Evolutionary conservation across 352 stramenopile species (phyloP), one percentile per base, ranked within the genome.

Genomic region (Pilasporangium apinafurcum): DNA sequence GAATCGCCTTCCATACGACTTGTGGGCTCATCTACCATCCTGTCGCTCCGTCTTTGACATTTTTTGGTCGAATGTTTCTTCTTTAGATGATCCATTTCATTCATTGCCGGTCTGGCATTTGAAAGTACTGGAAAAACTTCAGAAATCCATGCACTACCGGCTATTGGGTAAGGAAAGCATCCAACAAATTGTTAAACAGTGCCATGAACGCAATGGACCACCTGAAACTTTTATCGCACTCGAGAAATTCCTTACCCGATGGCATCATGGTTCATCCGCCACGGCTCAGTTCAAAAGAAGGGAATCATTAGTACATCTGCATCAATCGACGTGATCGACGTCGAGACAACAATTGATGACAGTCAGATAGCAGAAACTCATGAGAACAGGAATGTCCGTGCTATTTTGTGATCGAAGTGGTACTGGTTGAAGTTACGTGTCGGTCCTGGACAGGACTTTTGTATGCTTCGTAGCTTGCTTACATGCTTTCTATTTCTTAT

Each of bases 131-230:
- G 56, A 39, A 18, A 56, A 59, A 16, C 53, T 79, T 8, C 69
- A 86, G 40, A 53, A 59, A 8, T 38, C 51, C 14, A 51, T 86
- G 41, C 64, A 79, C 41, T 64, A 75, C 41, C 69, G 69, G 4
- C 41, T 86, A 4, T 32, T 83, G 28, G 57, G 59, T 36, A 86
- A 80, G 32, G 67, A 83, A 17, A 83, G 67, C 44, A 40, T 86
- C 5, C 70, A 82, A 43, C 56, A 56, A 12, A 39, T 83, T 32
- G 59, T 76, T 27, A 65, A 61, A 25, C 28, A 31, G 18, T 48
- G 63, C 0, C 53, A 78, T 17, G 72, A 85, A 32, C 61, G 65
- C 37, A 66, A 59, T 31, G 62, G 47, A 4, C 47, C 68, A 0
- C 33, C 51, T 2, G 26, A 65, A 18, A 59, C 53, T 5, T 47